Evolutionary conservation across 176 grass and related monocot species (phyloP), one percentile per base, ranked within the genome.

Genomic region (Thalia dealbata): DNA sequence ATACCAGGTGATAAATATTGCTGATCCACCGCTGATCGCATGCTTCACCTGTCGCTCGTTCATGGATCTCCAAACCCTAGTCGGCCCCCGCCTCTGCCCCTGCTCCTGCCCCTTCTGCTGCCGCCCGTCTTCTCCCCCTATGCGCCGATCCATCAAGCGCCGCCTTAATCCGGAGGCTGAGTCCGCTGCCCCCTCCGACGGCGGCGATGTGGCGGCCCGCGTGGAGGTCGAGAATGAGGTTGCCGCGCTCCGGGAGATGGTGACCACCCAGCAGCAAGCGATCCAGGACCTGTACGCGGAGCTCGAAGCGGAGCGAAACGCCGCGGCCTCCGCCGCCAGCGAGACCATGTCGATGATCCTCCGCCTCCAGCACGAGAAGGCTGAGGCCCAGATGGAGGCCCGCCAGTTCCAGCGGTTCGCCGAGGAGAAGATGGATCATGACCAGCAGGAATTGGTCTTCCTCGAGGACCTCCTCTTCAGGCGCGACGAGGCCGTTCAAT

Each of bases 341-440:
- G 95, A 99, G 81, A 78, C 95, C 74, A 99, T 99, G 95, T 87
- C 90, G 6, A 99, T 99, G 95, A 99, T 99, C 71, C 82, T 95
- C 67, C 88, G 88, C 63, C 90, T 99, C 12, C 90, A 99, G 85
- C 80, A 85, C n/a, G 95, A 93, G 43, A 99, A 99, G 79, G 95
- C 90, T 26, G 95, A 93, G 79, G 85, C 85, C 18, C 85, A 90
- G 83, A 93, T 99, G 95, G 95, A 99, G 73, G 85, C 89, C 59
- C 90, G 95, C 74, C 95, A 99, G 85, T 93, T 93, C 81, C 86
- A 91, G 73, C 85, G 90, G 67, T 93, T 91, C 64, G 87, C 95
- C 32, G 95, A 99, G 71, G 95, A 99, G 82, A 90, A 87, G 84
- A 99, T 99, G 90, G 83, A 81, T 3, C 87, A 93, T 66, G 87